A percentile compares a stretch with the other conserved stretches of the same genome.
These are phyloP conservation scores for Alternaria sp. DNA, from an alignment of 2,329 filamentous ascomycete genomes.

Conservation along the genomic window DNA sequence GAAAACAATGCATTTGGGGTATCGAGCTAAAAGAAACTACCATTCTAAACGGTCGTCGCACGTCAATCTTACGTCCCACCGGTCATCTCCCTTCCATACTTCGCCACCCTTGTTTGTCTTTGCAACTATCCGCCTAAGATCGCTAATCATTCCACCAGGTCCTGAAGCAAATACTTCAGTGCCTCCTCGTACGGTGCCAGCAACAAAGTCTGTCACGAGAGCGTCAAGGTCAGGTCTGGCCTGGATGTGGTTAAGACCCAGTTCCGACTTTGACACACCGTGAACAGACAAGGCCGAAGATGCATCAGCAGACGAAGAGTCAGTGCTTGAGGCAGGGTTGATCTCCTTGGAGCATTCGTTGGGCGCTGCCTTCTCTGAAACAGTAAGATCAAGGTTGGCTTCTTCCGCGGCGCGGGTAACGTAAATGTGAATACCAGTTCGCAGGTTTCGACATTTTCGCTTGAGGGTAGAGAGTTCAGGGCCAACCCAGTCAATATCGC, in stretches of 20 bases:
- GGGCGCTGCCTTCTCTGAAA: conserved; percentile 29
- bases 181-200: conserved; percentile 30
- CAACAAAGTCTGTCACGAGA: conserved; percentile 36
- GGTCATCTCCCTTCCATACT: conserved; percentile 46
- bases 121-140: conserved; percentile 44
- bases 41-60: conserved; percentile 47
- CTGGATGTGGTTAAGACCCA: conserved; percentile 36
- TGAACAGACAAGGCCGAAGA: conserved; percentile 39
- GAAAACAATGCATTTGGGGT: conserved; percentile 24
- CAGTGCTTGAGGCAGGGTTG: conserved; percentile 21
- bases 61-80: conserved; percentile 40
- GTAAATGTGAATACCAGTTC: conserved; percentile 44
- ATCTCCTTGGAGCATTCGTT: conserved; percentile 35
- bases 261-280: conserved; percentile 39
- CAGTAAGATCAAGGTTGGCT: conserved; percentile 21
- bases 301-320: conserved; percentile 29
- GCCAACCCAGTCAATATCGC: conserved; percentile 47
- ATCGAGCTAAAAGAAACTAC: conserved; percentile 35
- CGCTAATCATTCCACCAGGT: conserved; percentile 44
- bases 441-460: conserved; percentile 33
- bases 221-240: conserved; percentile 32
- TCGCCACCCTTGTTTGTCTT: conserved; percentile 38
- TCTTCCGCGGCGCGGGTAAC: conserved; percentile 42
- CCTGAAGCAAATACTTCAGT: conserved; percentile 46
- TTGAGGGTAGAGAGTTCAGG: conserved; percentile 46